Conservation (phyloP, 106 monocot genomes). For the Acorus calamus region DNA sequence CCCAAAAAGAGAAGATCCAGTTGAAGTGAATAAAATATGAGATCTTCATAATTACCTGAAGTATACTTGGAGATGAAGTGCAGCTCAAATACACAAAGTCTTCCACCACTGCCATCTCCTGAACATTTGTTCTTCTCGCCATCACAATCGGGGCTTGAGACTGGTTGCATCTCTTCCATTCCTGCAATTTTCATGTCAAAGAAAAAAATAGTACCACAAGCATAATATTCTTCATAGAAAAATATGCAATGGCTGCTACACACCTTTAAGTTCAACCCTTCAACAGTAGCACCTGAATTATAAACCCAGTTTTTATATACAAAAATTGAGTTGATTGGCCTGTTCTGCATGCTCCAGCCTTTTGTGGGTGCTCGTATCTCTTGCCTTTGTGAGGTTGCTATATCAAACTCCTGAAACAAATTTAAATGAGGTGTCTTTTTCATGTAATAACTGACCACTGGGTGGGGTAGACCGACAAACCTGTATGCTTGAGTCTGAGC, state of each 20-base stretch:
- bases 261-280: conserved; percentile 84
- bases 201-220: not conserved
- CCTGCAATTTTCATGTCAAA: conserved; percentile 33
- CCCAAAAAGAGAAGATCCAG: too few species aligned
- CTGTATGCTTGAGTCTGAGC: conserved; percentile 82
- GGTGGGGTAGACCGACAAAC: conserved; percentile 14
- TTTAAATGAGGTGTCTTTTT: not conserved
- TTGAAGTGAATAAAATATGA: too few species aligned
- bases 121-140: conserved; percentile 38
- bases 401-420: conserved; percentile 60
- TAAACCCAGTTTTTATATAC: conserved; percentile 70
- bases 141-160: conserved; percentile 37
- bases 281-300: conserved; percentile 44
- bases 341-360: conserved; percentile 58
- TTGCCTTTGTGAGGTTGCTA: conserved; percentile 29
- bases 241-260: not conserved
- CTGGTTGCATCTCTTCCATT: conserved; percentile 50
- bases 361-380: conserved; percentile 55
- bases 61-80: conserved; percentile 52
- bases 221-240: not conserved
- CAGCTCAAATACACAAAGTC: conserved; percentile 83
- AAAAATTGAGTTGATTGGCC: conserved; percentile 42
- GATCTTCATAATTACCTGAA: conserved; percentile 50
- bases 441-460: not conserved
- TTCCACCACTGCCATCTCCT: conserved; percentile 72